These are phyloP conservation scores for Penicillium canescens DNA, from an alignment of 495 filamentous ascomycete genomes.

Conservation along the genomic window DNA sequence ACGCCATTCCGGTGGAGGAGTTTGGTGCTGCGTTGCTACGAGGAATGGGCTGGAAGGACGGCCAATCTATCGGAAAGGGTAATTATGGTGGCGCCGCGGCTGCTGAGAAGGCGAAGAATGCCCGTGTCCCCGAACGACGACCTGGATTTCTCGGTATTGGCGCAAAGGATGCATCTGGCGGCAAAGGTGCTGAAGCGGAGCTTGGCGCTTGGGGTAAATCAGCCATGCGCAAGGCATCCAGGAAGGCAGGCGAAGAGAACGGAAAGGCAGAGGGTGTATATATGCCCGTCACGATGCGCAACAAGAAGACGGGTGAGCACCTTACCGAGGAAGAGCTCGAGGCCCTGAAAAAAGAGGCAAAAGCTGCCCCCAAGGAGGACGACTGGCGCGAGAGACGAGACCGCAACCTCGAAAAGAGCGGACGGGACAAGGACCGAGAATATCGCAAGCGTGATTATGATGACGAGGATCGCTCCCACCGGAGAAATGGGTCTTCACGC, in stretches of 20 bases:
- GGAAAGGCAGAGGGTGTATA: constrained; percentile 55
- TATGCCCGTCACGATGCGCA: constrained; percentile 65
- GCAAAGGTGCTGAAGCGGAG: constrained; percentile 74
- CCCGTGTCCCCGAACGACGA: constrained; percentile 58
- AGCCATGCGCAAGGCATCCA: constrained; percentile 57
- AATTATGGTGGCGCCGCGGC: constrained; percentile 37
- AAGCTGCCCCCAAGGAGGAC: constrained; percentile 37
- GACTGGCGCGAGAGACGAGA: constrained; percentile 52
- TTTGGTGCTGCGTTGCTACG: constrained; percentile 87
- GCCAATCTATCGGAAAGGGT: constrained; percentile 65
- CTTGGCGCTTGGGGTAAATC: constrained; percentile 73
- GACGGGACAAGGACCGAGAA: constrained; percentile 37
- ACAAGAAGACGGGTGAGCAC: constrained; percentile 65
- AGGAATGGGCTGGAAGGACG: constrained; percentile 94
- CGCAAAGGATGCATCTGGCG: constrained; percentile 57
- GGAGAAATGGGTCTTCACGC: constrained; percentile 33
- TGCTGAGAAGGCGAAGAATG: constrained; percentile 32
- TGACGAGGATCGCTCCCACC: constrained; percentile 28
- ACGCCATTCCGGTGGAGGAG: constrained; percentile 84
- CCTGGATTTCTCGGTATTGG: constrained; percentile 86
- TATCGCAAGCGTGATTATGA: constrained; percentile 33
- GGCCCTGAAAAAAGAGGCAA: constrained; percentile 45
- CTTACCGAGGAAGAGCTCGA: constrained; percentile 64
- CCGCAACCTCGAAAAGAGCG: constrained; percentile 50
- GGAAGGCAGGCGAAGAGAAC: constrained; percentile 44